Base-by-base conservation (phyloP, 2,329 filamentous ascomycete species). In the Curvularia eragrostidis region DNA sequence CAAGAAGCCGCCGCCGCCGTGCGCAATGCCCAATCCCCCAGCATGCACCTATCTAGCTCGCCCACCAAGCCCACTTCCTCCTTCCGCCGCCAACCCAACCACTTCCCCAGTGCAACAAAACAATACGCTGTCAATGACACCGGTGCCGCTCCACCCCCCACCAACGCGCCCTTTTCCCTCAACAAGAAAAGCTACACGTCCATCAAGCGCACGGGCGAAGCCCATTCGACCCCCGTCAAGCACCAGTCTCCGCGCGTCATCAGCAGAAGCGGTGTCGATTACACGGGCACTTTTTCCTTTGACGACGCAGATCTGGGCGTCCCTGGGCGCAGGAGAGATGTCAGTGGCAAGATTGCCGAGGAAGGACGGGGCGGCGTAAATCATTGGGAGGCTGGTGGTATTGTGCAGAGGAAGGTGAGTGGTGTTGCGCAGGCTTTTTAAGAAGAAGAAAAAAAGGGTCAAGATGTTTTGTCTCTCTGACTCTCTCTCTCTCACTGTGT, bases 291-390 rank as follows among this genome's bases (percentile, higher is more conserved):
- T 62, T 73, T 72, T 28, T 63, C 68, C 39, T 70, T 68, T 56
- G 72, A 75, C 2, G 68, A 67, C 19, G 72, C 74, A 3, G 68
- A 68, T 21, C 75, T 72, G 18, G 72, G 48, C 8, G 26, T 51
- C 18, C n/a, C 21, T 0, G 70, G 66, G 5, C 58, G 70, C 44
- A 60, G 73, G 58, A 51, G 69, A 50, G 87, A 89, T 59, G 89
- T 91, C 2, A 92, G 89, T 70, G 90, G 90, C 1, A 91, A 90
- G 79, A 76, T 87, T 54, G 89, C 84, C 0, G 90, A 93, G 73
- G 90, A 93, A 72, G 90, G 90, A 1, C 78, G 84, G 46, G 85
- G 73, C 4, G 74, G 70, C 5, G 1, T n/a, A 6, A 6, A 13
- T 7, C 58, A 72, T 23, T 75, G 74, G 65, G 72, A 74, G 21